Evolutionary conservation across 352 stramenopile genomes (phyloP), one percentile per base, ranked within the genome.

Genomic region (Globisporangium heterothallicum): DNA sequence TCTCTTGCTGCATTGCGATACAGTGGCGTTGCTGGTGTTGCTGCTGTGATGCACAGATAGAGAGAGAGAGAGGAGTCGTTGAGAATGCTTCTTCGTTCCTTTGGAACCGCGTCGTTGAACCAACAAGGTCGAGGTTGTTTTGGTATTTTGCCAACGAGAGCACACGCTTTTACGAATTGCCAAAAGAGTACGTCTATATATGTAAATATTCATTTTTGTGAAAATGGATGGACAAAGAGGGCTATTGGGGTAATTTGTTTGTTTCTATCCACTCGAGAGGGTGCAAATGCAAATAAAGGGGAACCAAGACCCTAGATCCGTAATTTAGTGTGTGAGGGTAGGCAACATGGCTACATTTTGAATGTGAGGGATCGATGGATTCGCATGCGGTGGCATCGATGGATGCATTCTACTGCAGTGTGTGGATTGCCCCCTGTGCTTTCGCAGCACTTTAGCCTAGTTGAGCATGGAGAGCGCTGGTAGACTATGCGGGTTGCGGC

Each of bases 401-500:
- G n/a, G n/a, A n/a, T n/a, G n/a, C n/a, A n/a, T n/a, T n/a, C n/a
- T n/a, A n/a, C n/a, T n/a, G n/a, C n/a, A n/a, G n/a, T n/a, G n/a
- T n/a, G n/a, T n/a, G n/a, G n/a, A n/a, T n/a, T n/a, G n/a, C n/a
- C n/a, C n/a, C n/a, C n/a, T n/a, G n/a, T n/a, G n/a, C n/a, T n/a
- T n/a, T n/a, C n/a, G n/a, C n/a, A n/a, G n/a, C n/a, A n/a, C n/a
- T n/a, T n/a, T n/a, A n/a, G n/a, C n/a, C n/a, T 30, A 53, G 22
- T 34, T 41, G 13, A 52, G 24, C 44, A 72, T 60, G 19, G 63
- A 64, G 18, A 66, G 45, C 25, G 50, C 60, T 2, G 77, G 68
- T 13, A 82, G 40, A 41, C 45, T 74, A 61, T 42, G 67, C 5
- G 36, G 42, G 27, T 78, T 79, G 26, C 58, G 74, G 2, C 79